A percentile compares a stretch with the other conserved stretches of the same genome.
These are phyloP conservation scores for Rugonectria rugulosa DNA, from an alignment of 2,329 filamentous ascomycete genomes.

Conservation along the genomic window DNA sequence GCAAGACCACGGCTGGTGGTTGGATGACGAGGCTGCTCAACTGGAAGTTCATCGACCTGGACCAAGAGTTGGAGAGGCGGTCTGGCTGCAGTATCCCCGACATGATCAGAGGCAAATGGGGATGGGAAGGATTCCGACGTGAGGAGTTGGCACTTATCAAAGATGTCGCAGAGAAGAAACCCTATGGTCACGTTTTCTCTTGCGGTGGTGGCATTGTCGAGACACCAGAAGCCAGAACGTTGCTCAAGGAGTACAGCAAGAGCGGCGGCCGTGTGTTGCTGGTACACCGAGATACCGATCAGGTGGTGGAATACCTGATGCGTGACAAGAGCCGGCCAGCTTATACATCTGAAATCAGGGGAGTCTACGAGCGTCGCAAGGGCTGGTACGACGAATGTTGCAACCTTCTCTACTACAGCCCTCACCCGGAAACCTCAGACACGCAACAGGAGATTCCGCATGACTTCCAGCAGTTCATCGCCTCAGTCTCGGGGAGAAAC, in stretches of 20 bases:
- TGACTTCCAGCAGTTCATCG: constrained; percentile 50
- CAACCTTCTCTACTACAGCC: constrained; percentile 92
- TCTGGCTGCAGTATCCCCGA: constrained; percentile 83
- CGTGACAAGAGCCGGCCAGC: constrained; percentile 90
- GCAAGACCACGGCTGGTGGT: constrained; percentile 90
- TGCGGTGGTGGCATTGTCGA: constrained; percentile 96
- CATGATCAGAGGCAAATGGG: constrained; percentile 73
- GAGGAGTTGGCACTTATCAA: constrained; percentile 79
- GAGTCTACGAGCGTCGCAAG: constrained; percentile 87
- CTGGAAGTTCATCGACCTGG: constrained; percentile 84
- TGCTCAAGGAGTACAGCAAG: constrained; percentile 77
- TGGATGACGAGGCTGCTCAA: constrained; percentile 82
- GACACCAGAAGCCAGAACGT: constrained; percentile 76
- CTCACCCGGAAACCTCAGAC: constrained; percentile 55
- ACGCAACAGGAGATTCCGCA: constrained; percentile 39
- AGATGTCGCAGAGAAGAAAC: constrained; percentile 76
- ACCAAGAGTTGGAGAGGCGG: constrained; percentile 81
- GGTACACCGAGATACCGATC: constrained; percentile 85
- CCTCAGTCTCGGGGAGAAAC: constrained; percentile 47
- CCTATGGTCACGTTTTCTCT: constrained; percentile 82
- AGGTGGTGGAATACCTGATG: constrained; percentile 88
- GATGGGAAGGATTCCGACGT: constrained; percentile 89
- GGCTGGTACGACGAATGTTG: constrained; percentile 93
- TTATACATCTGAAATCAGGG: constrained; percentile 90
- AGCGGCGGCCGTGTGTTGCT: constrained; percentile 84